Percentiles rank a stretch among this genome's conserved stretches.
These are phyloP conservation scores for Chlamydomonas applanata DNA, from an alignment of 139 green algal species.

Conservation along the genomic window DNA sequence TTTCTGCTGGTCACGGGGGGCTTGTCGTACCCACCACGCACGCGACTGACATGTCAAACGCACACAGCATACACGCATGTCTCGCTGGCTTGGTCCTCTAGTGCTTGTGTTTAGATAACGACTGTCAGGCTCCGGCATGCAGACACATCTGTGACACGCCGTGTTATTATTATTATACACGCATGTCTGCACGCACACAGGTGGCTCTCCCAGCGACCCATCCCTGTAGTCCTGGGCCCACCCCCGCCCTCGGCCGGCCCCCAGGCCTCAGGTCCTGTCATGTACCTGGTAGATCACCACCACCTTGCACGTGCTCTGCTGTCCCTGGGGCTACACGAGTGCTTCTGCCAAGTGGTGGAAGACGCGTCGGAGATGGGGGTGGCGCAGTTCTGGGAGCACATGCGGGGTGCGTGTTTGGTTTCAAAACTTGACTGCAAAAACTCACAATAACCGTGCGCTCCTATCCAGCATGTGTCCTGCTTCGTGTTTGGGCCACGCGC, in stretches of 20 bases:
- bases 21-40: too few species aligned
- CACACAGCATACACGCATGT: too few species aligned
- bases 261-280: too few species aligned
- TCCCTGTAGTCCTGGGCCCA: conserved; percentile 10
- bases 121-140: too few species aligned
- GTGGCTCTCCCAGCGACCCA: neutral
- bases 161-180: too few species aligned
- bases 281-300: conserved; percentile 9
- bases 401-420: neutral
- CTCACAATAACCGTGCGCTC: neutral
- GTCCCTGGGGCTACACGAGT: neutral
- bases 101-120: too few species aligned
- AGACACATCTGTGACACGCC: too few species aligned
- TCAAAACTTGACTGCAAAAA: neutral
- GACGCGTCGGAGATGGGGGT: neutral
- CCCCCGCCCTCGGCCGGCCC: neutral
- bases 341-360: neutral
- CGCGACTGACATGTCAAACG: too few species aligned
- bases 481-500: neutral
- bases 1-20: too few species aligned
- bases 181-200: neutral
- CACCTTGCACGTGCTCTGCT: conserved; percentile 2
- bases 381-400: conserved; percentile 1
- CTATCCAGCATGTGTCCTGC: neutral
- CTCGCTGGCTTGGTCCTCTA: too few species aligned